Base-by-base conservation (phyloP, 1,284 basidiomycete species). In the Cutaneotrichosporon mucoides region DNA sequence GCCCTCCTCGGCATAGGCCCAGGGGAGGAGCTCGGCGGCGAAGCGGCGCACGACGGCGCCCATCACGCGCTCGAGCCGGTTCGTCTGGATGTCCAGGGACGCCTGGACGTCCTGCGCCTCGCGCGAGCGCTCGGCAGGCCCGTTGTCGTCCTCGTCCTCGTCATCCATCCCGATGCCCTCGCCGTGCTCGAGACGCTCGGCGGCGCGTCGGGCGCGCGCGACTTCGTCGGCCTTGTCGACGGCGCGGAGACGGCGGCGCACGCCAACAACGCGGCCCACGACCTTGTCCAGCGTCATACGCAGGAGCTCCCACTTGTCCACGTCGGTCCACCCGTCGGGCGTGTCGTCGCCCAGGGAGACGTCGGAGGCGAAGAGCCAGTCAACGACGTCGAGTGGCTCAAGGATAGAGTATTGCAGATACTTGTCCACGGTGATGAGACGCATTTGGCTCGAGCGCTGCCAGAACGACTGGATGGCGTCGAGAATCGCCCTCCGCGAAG, bases 381-480 rank as follows among this genome's bases (percentile, higher is more conserved):
- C 81, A 55, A 97, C 87, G 13, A 98, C 88, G 71, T 99, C 94
- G 12, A 87, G 85, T 0, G 94, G 92, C 71, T 98, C 93, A 36
- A 99, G 88, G 59, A 99, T 90, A 71, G 96, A 90, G 78, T 99
- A 99, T 77, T 99, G 95, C 84, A 99, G 89, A 63, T 98, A 81
- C 80, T 99, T 99, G 82, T 98, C 96, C 64, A 95, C 87, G 5
- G 97, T 93, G 69, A 99, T 91, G 16, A 84, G 82, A 44, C 93
- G 82, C 86, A 93, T 90, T 70, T 95, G 90, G 35, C 82, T 81
- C 68, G 89, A 90, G 62, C 84, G 78, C 64, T 82, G 82, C 92
- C 92, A 97, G 79, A 90, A 96, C 24, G 80, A 76, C 1, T 83
- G 84, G 6, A 89, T 86, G 15, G 86, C 86, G 50, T 81, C 82